These are phyloP conservation scores for Oemleria cerasiformis DNA, from an alignment of 306 rosid species.

Conservation along the genomic window DNA sequence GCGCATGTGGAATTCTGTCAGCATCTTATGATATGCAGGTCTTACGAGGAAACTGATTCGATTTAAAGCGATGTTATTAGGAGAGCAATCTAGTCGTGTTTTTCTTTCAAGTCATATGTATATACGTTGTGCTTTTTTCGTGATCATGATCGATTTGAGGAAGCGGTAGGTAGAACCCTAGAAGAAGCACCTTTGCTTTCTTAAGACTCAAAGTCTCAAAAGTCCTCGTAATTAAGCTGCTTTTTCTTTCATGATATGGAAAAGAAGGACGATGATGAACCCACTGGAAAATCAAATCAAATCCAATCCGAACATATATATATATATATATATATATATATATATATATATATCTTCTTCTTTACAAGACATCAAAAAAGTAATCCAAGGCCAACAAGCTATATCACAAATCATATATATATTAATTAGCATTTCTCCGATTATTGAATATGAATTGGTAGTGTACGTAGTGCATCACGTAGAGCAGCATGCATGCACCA, in stretches of 20 bases:
- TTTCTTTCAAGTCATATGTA: background rate
- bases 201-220: slow-evolving; percentile 60
- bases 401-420: too few species aligned
- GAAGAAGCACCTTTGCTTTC: slow-evolving; percentile 44
- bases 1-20: too few species aligned
- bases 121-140: background rate
- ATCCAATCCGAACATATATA: too few species aligned
- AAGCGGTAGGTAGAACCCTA: background rate
- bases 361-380: too few species aligned
- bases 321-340: too few species aligned
- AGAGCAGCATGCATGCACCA: too few species aligned
- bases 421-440: too few species aligned
- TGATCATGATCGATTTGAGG: background rate
- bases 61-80: background rate
- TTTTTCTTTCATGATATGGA: slow-evolving; percentile 40
- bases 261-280: slow-evolving; percentile 2
- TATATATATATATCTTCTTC: too few species aligned
- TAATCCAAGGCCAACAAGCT: too few species aligned
- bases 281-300: slow-evolving; percentile 34
- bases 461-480: too few species aligned
- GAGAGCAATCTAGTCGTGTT: background rate
- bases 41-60: background rate
- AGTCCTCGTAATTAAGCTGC: slow-evolving; percentile 22
- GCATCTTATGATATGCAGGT: background rate
- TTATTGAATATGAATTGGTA: too few species aligned